A percentile compares a stretch with the other conserved stretches of the same genome.
Evolutionary conservation across 148 eudicot genomes (phyloP).

Genomic region (Heliamphora exappendiculata): DNA sequence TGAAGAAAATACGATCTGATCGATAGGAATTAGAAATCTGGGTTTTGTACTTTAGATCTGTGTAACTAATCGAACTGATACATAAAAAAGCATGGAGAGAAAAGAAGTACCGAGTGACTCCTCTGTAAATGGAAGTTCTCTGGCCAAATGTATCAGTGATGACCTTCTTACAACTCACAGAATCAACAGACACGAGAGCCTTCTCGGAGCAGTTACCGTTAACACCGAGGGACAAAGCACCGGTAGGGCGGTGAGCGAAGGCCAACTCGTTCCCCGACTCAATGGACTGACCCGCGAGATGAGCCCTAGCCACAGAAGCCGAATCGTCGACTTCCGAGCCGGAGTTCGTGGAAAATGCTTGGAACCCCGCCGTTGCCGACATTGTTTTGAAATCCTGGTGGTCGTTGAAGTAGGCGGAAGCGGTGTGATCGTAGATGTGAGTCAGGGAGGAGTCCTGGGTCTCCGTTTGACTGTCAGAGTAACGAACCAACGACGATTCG

Average conservation of each 20-base stretch:
- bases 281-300: slow-evolving; percentile 29
- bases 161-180: slow-evolving; percentile 53
- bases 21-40: no score
- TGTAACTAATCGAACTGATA: not conserved
- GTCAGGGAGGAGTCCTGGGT: slow-evolving; percentile 78
- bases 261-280: slow-evolving; percentile 45
- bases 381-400: slow-evolving; percentile 34
- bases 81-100: not conserved
- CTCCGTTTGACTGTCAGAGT: slow-evolving; percentile 38
- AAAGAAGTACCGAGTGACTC: slow-evolving; percentile 68
- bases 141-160: slow-evolving; percentile 82
- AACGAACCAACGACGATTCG: slow-evolving; percentile 31
- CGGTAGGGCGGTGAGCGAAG: slow-evolving; percentile 15
- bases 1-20: no score
- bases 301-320: slow-evolving; percentile 23
- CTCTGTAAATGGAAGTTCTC: slow-evolving; percentile 92
- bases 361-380: slow-evolving; percentile 25
- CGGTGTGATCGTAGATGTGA: slow-evolving; percentile 53
- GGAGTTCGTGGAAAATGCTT: slow-evolving; percentile 66
- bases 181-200: slow-evolving; percentile 33
- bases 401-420: slow-evolving; percentile 31
- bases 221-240: slow-evolving; percentile 52
- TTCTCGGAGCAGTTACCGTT: slow-evolving; percentile 24
- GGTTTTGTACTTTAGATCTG: no score
- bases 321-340: slow-evolving; percentile 90